Evolutionary conservation across 257 asterid species (phyloP).

Genomic region (Marsdenia floribunda): DNA sequence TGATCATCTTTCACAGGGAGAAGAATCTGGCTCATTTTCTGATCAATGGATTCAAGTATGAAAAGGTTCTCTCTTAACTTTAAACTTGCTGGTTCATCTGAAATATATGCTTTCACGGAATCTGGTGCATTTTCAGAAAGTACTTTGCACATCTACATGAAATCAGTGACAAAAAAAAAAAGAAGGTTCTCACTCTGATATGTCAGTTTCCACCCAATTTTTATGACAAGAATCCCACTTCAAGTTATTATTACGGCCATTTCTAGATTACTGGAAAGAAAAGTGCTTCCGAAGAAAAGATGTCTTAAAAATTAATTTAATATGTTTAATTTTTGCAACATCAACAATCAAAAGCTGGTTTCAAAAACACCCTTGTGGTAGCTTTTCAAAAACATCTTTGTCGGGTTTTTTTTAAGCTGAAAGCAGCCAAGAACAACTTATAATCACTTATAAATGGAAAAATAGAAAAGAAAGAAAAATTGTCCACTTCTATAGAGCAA

Average conservation of each 20-base stretch:
- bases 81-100: conserved; percentile 29
- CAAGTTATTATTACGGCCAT: background rate
- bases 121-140: conserved; percentile 41
- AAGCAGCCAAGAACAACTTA: no score
- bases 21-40: conserved; percentile 49
- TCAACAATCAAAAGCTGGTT: no score
- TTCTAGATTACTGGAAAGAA: no score
- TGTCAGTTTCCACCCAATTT: background rate
- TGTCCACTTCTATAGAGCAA: no score
- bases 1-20: conserved; percentile 28
- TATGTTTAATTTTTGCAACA: no score
- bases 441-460: no score
- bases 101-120: conserved; percentile 33
- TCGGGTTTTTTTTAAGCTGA: no score
- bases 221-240: background rate
- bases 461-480: no score
- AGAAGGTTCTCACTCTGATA: background rate
- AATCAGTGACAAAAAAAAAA: background rate
- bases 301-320: no score
- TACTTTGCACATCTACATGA: conserved; percentile 53
- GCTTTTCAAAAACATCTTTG: no score
- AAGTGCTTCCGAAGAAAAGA: no score
- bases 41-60: conserved; percentile 36
- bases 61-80: conserved; percentile 39
- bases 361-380: no score